Evolutionary conservation across 2,329 filamentous ascomycete genomes (phyloP).

Genomic region (Trichoderma brevicompactum): DNA sequence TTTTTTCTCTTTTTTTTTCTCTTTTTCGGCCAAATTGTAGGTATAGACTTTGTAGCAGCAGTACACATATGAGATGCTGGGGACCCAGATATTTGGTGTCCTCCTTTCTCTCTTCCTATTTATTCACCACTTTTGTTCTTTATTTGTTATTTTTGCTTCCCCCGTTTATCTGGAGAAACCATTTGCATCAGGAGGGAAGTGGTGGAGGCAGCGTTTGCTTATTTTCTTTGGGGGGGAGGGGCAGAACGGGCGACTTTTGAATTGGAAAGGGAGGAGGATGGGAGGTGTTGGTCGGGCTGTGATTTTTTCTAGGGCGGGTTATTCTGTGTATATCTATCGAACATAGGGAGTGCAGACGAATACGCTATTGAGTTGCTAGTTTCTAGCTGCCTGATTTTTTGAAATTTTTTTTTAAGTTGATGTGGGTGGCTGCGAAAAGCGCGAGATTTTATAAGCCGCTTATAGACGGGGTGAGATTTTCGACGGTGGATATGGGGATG

Average conservation of each 20-base stretch:
- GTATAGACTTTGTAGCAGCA: constrained; percentile 22
- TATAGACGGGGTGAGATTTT: constrained; percentile 10
- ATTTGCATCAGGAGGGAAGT: constrained; percentile 15
- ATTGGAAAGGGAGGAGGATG: not conserved
- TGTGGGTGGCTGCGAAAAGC: not conserved
- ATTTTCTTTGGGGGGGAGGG: constrained; percentile 3
- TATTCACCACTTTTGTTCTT: not conserved
- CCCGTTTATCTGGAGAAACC: not conserved
- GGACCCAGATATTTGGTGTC: not conserved
- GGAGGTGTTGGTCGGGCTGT: constrained; percentile 4
- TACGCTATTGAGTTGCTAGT: not conserved
- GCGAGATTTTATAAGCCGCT: not conserved
- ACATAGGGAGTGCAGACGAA: constrained; percentile 17
- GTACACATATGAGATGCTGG: not conserved
- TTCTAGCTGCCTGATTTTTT: not conserved
- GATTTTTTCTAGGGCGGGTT: not conserved
- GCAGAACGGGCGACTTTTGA: not conserved
- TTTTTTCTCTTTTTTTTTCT: not conserved
- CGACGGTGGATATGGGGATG: not conserved
- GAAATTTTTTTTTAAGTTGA: not conserved
- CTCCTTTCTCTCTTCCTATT: not conserved
- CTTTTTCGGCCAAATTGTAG: constrained; percentile 4
- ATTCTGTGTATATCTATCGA: constrained; percentile 18
- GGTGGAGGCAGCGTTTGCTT: constrained; percentile 1
- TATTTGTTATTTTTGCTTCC: not conserved